A percentile compares a stretch with the other conserved stretches of the same genome.
These are phyloP conservation scores for Cyberlindnera euphorbiae DNA, from an alignment of 805 yeast genomes.

Conservation along the genomic window DNA sequence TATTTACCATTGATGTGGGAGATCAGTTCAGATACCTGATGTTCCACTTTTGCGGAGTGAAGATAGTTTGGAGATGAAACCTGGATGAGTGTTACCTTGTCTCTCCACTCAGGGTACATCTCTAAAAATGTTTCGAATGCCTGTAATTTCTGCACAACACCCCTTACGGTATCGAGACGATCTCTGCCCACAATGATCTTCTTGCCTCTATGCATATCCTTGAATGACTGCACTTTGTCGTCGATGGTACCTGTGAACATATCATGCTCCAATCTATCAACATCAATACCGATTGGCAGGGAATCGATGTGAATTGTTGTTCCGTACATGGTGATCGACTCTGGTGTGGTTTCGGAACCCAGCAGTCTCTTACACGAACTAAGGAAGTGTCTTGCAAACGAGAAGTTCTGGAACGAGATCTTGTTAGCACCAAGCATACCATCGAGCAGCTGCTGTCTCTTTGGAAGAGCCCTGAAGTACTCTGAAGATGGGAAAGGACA, in stretches of 20 bases:
- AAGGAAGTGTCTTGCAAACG: slow-evolving; percentile 86
- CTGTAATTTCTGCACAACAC: slow-evolving; percentile 87
- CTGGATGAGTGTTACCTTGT: slow-evolving; percentile 82
- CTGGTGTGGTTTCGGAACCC: slow-evolving; percentile 55
- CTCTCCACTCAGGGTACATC: slow-evolving; percentile 90
- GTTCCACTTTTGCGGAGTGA: slow-evolving; percentile 59
- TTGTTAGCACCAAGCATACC: slow-evolving; percentile 90
- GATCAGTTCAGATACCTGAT: slow-evolving; percentile 78
- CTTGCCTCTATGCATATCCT: slow-evolving; percentile 55
- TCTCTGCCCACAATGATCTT: slow-evolving; percentile 93
- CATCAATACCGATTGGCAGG: slow-evolving; percentile 88
- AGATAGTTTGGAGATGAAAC: slow-evolving; percentile 69
- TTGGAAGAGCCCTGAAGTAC: slow-evolving; percentile 84
- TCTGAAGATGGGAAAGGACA: slow-evolving; percentile 96
- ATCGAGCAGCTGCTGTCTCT: slow-evolving; percentile 75
- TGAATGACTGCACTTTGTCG: slow-evolving; percentile 60
- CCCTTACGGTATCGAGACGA: slow-evolving; percentile 84
- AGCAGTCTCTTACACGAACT: slow-evolving; percentile 84
- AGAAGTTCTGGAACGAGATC: slow-evolving; percentile 79
- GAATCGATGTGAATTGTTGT: slow-evolving; percentile 67
- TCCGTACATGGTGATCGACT: slow-evolving; percentile 68
- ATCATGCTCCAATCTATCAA: slow-evolving; percentile 59
- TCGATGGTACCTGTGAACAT: slow-evolving; percentile 43
- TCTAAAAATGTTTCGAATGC: slow-evolving; percentile 86
- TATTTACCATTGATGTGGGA: slow-evolving; percentile 78